Evolutionary conservation across 192 early-diverging fungal genomes (phyloP), one percentile per base, ranked within the genome.

Genomic region (Podila epigama): DNA sequence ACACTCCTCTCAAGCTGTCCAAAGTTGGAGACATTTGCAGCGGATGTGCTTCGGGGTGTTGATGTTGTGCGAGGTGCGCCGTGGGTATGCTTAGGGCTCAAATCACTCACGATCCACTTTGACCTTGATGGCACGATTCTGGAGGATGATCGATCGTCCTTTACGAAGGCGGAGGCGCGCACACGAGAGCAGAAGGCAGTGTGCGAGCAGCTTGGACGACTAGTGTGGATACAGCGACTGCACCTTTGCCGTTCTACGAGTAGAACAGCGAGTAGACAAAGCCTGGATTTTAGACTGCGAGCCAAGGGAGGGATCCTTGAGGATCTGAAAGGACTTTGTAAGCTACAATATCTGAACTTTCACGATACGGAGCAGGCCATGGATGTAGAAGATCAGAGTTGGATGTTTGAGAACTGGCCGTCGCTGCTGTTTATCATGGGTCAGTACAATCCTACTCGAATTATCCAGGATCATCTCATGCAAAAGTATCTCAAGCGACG

Each of bases 391-490:
- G 60, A 62, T 15, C 15, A 50, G 8, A 25, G 31, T 2, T 62
- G 60, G 60, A 62, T 62, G 60, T 62, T 15, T 28, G 44, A 51
- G 3, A 7, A 62, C 42, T 62, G 42, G 44, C 60, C 60, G 11
- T 12, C n/a, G 11, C 20, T 62, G 44, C n/a, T 15, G 28, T 62
- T 62, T 62, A 25, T 62, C 44, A 27, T 62, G 60, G 60, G 60
- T 13, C 25, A 9, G 25, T 60, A 40, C 18, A 35, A 60, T 31
- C 13, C 16, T 22, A 22, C n/a, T 22, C n/a, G 4, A 8, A 4
- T 10, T 48, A 18, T 2, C 44, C 44, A 48, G 16, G 15, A 10
- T 2, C 12, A 22, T 8, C n/a, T 48, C n/a, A 20, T 48, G 44
- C n/a, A 18, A 5, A 22, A 18, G 44, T 48, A 48, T 22, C n/a